These are phyloP conservation scores for Naumovozyma castellii DNA, from an alignment of 805 yeast genomes.

Conservation along the genomic window DNA sequence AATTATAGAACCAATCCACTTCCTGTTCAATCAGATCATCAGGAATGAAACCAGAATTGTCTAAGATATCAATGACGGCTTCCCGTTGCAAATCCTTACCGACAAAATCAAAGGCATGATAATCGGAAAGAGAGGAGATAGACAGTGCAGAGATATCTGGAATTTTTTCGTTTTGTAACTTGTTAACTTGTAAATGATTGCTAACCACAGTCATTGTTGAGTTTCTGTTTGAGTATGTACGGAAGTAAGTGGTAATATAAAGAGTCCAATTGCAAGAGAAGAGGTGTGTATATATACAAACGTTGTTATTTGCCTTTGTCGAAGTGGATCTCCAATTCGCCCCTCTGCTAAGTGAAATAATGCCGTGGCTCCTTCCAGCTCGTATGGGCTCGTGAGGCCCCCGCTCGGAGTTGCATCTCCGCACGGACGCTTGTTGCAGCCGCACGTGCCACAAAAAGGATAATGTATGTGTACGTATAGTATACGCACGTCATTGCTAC, in stretches of 20 bases:
- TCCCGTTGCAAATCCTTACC: conserved; percentile 78
- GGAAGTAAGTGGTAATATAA: too few species aligned
- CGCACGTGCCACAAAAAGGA: not conserved
- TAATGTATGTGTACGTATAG: too few species aligned
- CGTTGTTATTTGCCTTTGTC: too few species aligned
- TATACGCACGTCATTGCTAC: too few species aligned
- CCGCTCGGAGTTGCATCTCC: not conserved
- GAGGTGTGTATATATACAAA: too few species aligned
- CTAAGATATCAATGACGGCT: conserved; percentile 70
- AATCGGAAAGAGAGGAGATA: conserved; percentile 47
- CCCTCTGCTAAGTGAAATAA: too few species aligned
- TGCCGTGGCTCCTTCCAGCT: not conserved
- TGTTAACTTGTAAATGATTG: conserved; percentile 58
- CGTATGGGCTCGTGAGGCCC: not conserved
- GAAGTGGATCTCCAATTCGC: too few species aligned
- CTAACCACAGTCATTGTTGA: conserved; percentile 22
- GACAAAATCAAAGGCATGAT: conserved; percentile 63
- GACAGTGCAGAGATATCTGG: conserved; percentile 36
- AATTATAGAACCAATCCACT: conserved; percentile 80
- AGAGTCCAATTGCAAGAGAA: too few species aligned
- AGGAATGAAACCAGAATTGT: conserved; percentile 81
- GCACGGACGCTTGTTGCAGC: too few species aligned
- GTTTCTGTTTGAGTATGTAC: too few species aligned
- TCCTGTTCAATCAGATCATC: conserved; percentile 77
- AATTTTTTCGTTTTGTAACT: not conserved